These are phyloP conservation scores for Ustilago xerochloae DNA, from an alignment of 1,284 basidiomycete genomes.

Conservation along the genomic window DNA sequence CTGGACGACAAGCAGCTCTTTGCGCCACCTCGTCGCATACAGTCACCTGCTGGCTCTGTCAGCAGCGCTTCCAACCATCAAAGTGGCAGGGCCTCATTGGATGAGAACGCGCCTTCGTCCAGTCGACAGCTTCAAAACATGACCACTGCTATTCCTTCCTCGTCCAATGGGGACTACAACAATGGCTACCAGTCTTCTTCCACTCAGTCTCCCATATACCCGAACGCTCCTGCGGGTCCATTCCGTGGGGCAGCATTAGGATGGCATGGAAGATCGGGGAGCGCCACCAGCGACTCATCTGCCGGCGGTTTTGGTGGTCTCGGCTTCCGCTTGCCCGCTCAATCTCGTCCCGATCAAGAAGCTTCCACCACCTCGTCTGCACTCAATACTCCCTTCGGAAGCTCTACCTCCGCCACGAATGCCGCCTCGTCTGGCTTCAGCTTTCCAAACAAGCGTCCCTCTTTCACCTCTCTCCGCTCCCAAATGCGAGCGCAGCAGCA, in stretches of 20 bases:
- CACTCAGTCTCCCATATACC: constrained; percentile 27
- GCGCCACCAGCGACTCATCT: constrained; percentile 48
- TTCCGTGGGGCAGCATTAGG: constrained; percentile 50
- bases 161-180: constrained; percentile 20
- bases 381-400: constrained; percentile 13
- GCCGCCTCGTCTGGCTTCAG: constrained; percentile 30
- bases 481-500: constrained; percentile 27
- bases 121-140: constrained; percentile 44
- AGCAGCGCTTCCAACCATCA: constrained; percentile 12
- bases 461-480: constrained; percentile 28
- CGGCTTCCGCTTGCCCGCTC: constrained; percentile 22
- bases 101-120: constrained; percentile 32
- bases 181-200: too few species aligned
- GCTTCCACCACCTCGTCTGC: constrained; percentile 9
- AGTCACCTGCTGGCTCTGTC: constrained; percentile 30
- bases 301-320: constrained; percentile 45
- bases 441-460: constrained; percentile 31
- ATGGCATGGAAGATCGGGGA: constrained; percentile 46
- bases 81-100: constrained; percentile 19
- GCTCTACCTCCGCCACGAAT: background rate
- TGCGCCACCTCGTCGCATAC: constrained; percentile 27
- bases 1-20: constrained; percentile 61
- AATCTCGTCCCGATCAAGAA: constrained; percentile 9
- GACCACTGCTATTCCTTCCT: constrained; percentile 10
- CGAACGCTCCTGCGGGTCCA: constrained; percentile 29